Evolutionary conservation across 129 eudicot species (phyloP).

Genomic region (Solidago caesia): DNA sequence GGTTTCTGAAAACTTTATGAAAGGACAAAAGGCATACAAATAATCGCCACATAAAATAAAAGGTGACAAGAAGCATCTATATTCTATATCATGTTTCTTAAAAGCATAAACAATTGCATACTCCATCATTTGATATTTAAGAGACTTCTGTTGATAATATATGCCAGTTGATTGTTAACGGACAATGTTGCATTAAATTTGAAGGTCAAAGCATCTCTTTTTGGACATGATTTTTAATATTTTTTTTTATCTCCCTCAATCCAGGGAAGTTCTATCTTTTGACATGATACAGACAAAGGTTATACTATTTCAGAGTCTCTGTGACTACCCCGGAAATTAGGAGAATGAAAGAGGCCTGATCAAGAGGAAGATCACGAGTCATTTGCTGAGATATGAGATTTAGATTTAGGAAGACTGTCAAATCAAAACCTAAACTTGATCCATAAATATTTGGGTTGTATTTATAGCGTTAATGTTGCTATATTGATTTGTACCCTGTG

Average conservation of each 20-base stretch:
- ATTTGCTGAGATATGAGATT: neutral
- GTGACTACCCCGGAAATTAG: neutral
- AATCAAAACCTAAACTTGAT: neutral
- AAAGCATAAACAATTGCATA: neutral
- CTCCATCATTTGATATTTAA: neutral
- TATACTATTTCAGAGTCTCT: neutral
- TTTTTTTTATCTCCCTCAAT: neutral
- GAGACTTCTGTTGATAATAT: neutral
- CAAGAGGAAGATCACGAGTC: neutral
- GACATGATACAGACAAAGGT: slow-evolving; percentile 7
- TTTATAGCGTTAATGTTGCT: neutral
- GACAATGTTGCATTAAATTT: neutral
- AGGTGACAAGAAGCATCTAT: neutral
- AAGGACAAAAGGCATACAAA: slow-evolving; percentile 4
- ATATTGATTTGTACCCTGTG: neutral
- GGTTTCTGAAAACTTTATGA: slow-evolving; percentile 5
- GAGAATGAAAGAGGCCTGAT: neutral
- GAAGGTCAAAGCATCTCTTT: neutral
- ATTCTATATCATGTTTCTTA: neutral
- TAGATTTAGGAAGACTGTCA: neutral
- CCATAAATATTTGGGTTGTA: neutral
- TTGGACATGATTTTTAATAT: neutral
- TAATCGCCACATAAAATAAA: neutral
- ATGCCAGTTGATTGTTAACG: neutral
- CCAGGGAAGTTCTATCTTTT: slow-evolving; percentile 9